A percentile compares a stretch with the other conserved stretches of the same genome.
These are phyloP conservation scores for Cardamine occulta DNA, from an alignment of 345 rosid genomes.

Conservation along the genomic window DNA sequence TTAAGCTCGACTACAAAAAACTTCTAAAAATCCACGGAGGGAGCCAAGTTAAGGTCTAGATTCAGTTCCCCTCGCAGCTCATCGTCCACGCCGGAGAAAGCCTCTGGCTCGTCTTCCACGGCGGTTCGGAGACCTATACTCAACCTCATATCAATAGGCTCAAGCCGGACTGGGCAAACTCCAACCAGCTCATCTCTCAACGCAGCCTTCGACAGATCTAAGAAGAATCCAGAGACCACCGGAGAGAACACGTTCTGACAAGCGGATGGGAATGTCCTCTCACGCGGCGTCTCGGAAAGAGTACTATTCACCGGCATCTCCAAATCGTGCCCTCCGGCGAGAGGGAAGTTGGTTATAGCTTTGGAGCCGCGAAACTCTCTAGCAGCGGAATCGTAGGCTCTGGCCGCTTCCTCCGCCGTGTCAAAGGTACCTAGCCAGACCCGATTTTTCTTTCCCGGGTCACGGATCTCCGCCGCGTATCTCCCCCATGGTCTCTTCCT, in stretches of 20 bases:
- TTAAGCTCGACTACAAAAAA: not conserved
- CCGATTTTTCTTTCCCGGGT: conserved; percentile 63
- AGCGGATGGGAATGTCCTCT: not conserved
- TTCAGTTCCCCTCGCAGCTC: conserved; percentile 40
- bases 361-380: conserved; percentile 60
- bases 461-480: conserved; percentile 73
- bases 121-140: conserved; percentile 40
- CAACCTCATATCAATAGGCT: conserved; percentile 40
- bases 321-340: conserved; percentile 25
- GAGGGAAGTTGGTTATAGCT: conserved; percentile 66
- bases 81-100: conserved; percentile 49
- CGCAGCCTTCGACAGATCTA: conserved; percentile 9
- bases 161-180: conserved; percentile 40
- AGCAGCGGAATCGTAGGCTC: conserved; percentile 63
- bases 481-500: conserved; percentile 77
- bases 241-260: conserved; percentile 41
- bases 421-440: conserved; percentile 73
- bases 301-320: conserved; percentile 45
- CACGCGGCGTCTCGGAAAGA: conserved; percentile 32
- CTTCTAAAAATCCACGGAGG: conserved; percentile 17
- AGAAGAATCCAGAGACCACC: conserved; percentile 21
- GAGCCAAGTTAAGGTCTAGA: conserved; percentile 66
- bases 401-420: conserved; percentile 68
- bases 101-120: conserved; percentile 50
- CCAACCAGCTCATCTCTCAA: conserved; percentile 9